Conservation (phyloP, 2,329 filamentous ascomycete genomes). For the Xylariaceae sp. region DNA sequence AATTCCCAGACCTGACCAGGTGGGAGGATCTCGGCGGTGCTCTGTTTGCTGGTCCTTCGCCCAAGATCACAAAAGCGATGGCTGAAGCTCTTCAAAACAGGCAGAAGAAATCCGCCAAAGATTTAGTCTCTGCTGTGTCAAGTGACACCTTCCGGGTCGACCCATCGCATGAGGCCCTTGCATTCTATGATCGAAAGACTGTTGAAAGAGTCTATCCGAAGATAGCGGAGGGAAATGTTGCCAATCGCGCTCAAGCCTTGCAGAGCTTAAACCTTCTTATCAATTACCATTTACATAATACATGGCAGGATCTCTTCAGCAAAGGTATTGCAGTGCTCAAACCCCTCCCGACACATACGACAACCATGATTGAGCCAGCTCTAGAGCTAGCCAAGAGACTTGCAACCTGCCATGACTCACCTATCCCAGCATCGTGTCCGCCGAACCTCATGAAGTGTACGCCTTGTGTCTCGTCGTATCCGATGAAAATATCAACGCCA, state of each 20-base stretch:
- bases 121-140: conserved; percentile 66
- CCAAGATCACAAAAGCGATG: conserved; percentile 67
- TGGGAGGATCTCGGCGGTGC: conserved; percentile 75
- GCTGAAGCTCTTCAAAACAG: conserved; percentile 63
- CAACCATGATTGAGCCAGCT: conserved; percentile 72
- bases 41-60: conserved; percentile 73
- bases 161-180: conserved; percentile 68
- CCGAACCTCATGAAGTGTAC: conserved; percentile 78
- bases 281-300: conserved; percentile 81
- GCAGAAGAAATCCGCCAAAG: conserved; percentile 61
- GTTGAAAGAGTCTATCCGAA: conserved; percentile 71
- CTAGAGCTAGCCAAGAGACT: conserved; percentile 77
- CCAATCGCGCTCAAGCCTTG: conserved; percentile 65
- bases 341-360: conserved; percentile 77
- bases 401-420: conserved; percentile 74
- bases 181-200: conserved; percentile 72
- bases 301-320: conserved; percentile 81
- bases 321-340: conserved; percentile 82
- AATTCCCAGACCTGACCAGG: conserved; percentile 74
- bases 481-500: conserved; percentile 71
- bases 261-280: conserved; percentile 74
- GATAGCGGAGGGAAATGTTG: conserved; percentile 66
- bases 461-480: conserved; percentile 70
- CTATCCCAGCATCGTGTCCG: conserved; percentile 79
- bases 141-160: conserved; percentile 70